Base-by-base conservation (phyloP, 345 rosid genomes). In the Tarenaya hassleriana region DNA sequence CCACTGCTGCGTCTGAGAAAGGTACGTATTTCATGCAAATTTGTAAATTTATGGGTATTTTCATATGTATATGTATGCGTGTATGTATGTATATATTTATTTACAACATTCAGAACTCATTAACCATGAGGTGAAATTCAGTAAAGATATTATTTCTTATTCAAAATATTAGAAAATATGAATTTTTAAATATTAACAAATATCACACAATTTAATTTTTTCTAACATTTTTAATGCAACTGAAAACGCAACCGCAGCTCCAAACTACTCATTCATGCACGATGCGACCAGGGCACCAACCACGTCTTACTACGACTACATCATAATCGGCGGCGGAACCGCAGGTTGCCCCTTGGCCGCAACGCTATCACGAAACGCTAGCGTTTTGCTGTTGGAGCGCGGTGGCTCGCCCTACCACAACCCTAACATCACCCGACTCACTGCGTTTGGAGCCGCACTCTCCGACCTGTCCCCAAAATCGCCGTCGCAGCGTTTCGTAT, bases 341-440 rank as follows among this genome's bases (percentile, higher is more conserved):
- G 77, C 91, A 1, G 95, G 91, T 1, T 86, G 95, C 50, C 88
- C 95, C 0, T 53, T 86, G 34, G 95, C 95, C 4, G 88, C 95
- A 17, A 82, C 88, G 39, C 73, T 83, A 1, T 86, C 95, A 1
- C 67, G 62, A 54, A 70, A 70, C 27, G 76, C 81, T 12, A 61
- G 60, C 43, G 91, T 86, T 63, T 55, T 86, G 56, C 61, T 86
- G 27, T 74, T 86, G 2, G 95, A 82, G 72, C 81, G 91, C 24
- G 95, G 95, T 16, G 83, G 80, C 34, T 67, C 85, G 12, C 95
- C 88, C 0, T 86, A 78, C 38, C 71, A 72, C 17, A 72, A 82
- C 60, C 77, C 83, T 14, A 70, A 78, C 60, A 73, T 86, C 58
- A 71, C 77, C 45, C 50, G 66, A 41, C 56, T 76, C n/a, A 41